These are phyloP conservation scores for Krasilnikovozyma curviuscula DNA, from an alignment of 768 basidiomycete genomes.

Conservation along the genomic window DNA sequence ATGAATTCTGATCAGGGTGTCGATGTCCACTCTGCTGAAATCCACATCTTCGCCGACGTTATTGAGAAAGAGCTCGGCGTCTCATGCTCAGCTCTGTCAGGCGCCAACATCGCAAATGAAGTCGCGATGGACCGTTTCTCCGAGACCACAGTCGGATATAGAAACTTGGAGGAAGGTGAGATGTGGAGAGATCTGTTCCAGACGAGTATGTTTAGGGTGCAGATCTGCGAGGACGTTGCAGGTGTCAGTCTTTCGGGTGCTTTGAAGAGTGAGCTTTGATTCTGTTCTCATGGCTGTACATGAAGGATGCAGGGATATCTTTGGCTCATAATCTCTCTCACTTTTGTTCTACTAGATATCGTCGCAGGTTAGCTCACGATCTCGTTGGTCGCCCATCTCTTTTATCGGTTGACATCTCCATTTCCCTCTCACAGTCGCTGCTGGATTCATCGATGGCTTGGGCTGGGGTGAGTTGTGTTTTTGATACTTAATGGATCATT, in stretches of 20 bases:
- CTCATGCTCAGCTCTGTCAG: slow-evolving; percentile 28
- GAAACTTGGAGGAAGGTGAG: slow-evolving; percentile 28
- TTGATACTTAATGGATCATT: neutral
- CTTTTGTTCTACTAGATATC: slow-evolving; percentile 18
- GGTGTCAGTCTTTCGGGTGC: slow-evolving; percentile 33
- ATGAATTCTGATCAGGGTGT: slow-evolving; percentile 25
- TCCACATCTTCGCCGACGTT: slow-evolving; percentile 31
- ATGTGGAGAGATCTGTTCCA: slow-evolving; percentile 31
- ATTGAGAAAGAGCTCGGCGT: slow-evolving; percentile 29
- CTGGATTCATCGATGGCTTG: slow-evolving; percentile 31
- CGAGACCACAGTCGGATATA: slow-evolving; percentile 34
- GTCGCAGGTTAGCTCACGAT: slow-evolving; percentile 28
- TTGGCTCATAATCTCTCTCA: neutral
- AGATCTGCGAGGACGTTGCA: slow-evolving; percentile 30
- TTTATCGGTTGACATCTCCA: neutral
- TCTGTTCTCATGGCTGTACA: slow-evolving; percentile 2
- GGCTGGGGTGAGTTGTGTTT: slow-evolving; percentile 24
- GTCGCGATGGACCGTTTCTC: slow-evolving; percentile 30
- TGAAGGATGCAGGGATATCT: no score
- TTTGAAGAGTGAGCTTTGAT: slow-evolving; percentile 25
- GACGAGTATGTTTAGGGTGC: slow-evolving; percentile 29
- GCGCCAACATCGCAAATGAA: slow-evolving; percentile 34
- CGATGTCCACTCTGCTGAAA: slow-evolving; percentile 28
- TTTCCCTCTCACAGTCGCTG: slow-evolving; percentile 3
- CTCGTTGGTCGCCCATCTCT: neutral